Percentiles rank a stretch among this genome's conserved stretches.
Evolutionary conservation across 768 basidiomycete genomes (phyloP).

Genomic region (Termitomyces sp.): DNA sequence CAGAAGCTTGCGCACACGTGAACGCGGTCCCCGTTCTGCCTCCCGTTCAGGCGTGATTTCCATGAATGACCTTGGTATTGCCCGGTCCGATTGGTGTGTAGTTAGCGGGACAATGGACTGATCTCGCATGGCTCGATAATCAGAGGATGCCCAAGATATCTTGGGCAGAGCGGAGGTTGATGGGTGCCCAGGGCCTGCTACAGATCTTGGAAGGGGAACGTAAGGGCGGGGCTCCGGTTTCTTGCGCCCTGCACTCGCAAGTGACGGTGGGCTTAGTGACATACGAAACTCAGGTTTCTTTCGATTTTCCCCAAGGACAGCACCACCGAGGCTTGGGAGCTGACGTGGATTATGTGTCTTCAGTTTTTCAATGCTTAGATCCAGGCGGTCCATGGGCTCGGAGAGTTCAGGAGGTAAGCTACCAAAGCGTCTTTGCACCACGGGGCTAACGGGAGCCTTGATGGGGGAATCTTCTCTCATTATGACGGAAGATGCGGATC

Average conservation of each 20-base stretch:
- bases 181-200: neutral
- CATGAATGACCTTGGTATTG: slow-evolving; percentile 33
- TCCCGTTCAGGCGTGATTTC: slow-evolving; percentile 34
- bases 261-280: slow-evolving; percentile 15
- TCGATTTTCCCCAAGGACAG: neutral
- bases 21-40: neutral
- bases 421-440: slow-evolving; percentile 2
- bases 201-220: slow-evolving; percentile 4
- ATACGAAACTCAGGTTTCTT: slow-evolving; percentile 7
- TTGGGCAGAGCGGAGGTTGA: neutral
- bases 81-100: neutral
- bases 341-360: slow-evolving; percentile 28
- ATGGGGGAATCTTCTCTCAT: neutral
- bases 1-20: slow-evolving; percentile 18
- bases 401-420: slow-evolving; percentile 19
- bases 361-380: slow-evolving; percentile 31
- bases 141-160: slow-evolving; percentile 13
- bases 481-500: neutral
- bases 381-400: slow-evolving; percentile 31
- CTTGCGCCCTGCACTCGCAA: slow-evolving; percentile 20
- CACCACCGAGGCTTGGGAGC: slow-evolving; percentile 11
- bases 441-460: neutral
- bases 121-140: slow-evolving; percentile 11
- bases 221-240: slow-evolving; percentile 14
- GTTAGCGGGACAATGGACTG: slow-evolving; percentile 5